Evolutionary conservation across 108 stramenopile genomes (phyloP).

Genomic region (Discostella stelligeroides): DNA sequence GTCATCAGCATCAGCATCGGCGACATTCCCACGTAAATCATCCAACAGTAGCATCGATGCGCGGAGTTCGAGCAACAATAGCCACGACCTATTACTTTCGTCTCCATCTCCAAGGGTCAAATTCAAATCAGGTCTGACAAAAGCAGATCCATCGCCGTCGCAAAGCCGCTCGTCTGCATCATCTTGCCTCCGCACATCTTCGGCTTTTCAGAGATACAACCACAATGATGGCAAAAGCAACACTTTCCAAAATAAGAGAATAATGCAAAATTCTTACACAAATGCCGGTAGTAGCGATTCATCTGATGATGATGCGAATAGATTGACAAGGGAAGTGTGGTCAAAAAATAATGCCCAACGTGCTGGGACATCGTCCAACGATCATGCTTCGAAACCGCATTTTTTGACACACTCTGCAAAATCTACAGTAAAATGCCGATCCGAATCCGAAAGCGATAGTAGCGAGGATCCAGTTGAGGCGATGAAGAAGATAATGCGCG

Average conservation of each 20-base stretch:
- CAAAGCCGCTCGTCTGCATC: not conserved
- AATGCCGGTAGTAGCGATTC: not conserved
- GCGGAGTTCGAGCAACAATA: not conserved
- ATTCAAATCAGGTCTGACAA: not conserved
- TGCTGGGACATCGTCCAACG: too few species aligned
- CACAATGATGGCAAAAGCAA: not conserved
- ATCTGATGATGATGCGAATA: not conserved
- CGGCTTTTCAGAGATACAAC: not conserved
- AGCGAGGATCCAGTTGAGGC: slow-evolving; percentile 4
- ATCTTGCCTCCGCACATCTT: not conserved
- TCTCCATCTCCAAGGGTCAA: not conserved
- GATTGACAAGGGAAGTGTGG: not conserved
- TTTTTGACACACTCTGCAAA: not conserved
- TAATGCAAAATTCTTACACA: not conserved
- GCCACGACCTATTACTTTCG: not conserved
- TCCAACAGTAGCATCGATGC: not conserved
- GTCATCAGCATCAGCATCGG: not conserved
- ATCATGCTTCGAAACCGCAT: not conserved
- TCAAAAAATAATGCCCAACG: not conserved
- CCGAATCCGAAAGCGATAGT: not conserved
- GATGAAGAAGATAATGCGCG: not conserved
- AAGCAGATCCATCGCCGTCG: not conserved
- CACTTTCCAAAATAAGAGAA: not conserved
- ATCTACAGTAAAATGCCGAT: not conserved
- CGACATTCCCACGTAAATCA: not conserved